Conservation (phyloP, 2,329 filamentous ascomycete genomes). For the Aspergillus pseudotamarii region DNA sequence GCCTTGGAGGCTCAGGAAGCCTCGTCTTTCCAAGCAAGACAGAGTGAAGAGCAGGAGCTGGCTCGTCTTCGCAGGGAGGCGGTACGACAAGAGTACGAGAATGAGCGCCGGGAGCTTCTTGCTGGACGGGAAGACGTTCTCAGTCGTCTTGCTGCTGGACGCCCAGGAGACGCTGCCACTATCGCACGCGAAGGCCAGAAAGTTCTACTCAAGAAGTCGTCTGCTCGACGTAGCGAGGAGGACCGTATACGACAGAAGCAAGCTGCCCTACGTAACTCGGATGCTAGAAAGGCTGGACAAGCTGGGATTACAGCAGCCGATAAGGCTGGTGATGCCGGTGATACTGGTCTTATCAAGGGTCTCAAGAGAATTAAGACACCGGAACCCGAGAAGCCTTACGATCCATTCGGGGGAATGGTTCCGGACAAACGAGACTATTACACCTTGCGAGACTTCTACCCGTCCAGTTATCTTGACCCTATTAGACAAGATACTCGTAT, state of each 20-base stretch:
- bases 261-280: constrained; percentile 40
- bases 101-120: constrained; percentile 66
- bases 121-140: constrained; percentile 71
- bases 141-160: constrained; percentile 66
- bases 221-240: constrained; percentile 59
- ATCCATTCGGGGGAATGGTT: constrained; percentile 77
- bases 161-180: constrained; percentile 60
- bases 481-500: constrained; percentile 67
- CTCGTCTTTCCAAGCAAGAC: constrained; percentile 48
- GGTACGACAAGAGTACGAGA: constrained; percentile 68
- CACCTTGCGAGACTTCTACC: constrained; percentile 68
- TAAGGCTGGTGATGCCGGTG: constrained; percentile 28
- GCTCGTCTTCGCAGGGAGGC: constrained; percentile 64
- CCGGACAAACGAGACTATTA: constrained; percentile 70
- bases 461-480: constrained; percentile 71
- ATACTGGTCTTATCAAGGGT: constrained; percentile 69
- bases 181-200: constrained; percentile 57
- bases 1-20: constrained; percentile 52
- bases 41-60: constrained; percentile 67
- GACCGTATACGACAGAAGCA: constrained; percentile 51
- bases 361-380: constrained; percentile 67
- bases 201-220: constrained; percentile 73
- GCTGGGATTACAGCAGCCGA: constrained; percentile 21
- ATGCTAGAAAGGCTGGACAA: constrained; percentile 31
- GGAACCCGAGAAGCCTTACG: constrained; percentile 74